These are phyloP conservation scores for Pythium sukuiense DNA, from an alignment of 352 stramenopile genomes.

Conservation along the genomic window DNA sequence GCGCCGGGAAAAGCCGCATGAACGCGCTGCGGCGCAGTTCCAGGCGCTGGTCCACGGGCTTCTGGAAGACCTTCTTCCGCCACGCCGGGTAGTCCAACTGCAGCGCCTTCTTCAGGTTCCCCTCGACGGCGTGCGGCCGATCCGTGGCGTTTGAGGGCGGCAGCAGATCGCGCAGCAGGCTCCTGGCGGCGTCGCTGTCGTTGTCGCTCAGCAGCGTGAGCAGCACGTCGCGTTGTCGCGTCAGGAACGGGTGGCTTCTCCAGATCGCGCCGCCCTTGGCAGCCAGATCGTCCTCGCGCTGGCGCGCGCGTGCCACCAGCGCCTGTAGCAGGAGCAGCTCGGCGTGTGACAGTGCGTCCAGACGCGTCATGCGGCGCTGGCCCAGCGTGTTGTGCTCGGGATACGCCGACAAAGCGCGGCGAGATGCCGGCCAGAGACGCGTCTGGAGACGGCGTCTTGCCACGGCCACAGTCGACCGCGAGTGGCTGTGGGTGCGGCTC, in stretches of 20 bases:
- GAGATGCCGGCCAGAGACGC: neutral
- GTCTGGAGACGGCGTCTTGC: constrained; percentile 5
- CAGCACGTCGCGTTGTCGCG: constrained; percentile 10
- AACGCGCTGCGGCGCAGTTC: constrained; percentile 45
- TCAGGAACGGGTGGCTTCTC: constrained; percentile 22
- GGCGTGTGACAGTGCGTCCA: constrained; percentile 54
- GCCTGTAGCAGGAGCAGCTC: constrained; percentile 63
- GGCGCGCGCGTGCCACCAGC: constrained; percentile 32
- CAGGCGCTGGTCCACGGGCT: constrained; percentile 43
- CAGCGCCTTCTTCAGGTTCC: constrained; percentile 18
- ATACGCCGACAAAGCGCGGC: neutral
- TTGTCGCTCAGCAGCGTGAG: constrained; percentile 16
- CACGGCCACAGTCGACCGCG: constrained; percentile 19
- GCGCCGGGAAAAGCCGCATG: constrained; percentile 56
- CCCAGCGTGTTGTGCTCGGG: constrained; percentile 9
- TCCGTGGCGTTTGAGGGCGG: neutral
- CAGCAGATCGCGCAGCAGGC: constrained; percentile 3
- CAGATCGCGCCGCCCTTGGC: constrained; percentile 7
- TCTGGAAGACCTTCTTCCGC: constrained; percentile 47
- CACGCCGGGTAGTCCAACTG: constrained; percentile 29
- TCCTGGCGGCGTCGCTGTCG: neutral
- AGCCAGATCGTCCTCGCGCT: constrained; percentile 12
- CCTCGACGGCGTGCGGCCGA: constrained; percentile 19
- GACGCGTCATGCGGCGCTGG: constrained; percentile 23
- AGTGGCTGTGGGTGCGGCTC: constrained; percentile 26